Evolutionary conservation across 768 basidiomycete genomes (phyloP).

Genomic region (Collybiopsis luxurians): DNA sequence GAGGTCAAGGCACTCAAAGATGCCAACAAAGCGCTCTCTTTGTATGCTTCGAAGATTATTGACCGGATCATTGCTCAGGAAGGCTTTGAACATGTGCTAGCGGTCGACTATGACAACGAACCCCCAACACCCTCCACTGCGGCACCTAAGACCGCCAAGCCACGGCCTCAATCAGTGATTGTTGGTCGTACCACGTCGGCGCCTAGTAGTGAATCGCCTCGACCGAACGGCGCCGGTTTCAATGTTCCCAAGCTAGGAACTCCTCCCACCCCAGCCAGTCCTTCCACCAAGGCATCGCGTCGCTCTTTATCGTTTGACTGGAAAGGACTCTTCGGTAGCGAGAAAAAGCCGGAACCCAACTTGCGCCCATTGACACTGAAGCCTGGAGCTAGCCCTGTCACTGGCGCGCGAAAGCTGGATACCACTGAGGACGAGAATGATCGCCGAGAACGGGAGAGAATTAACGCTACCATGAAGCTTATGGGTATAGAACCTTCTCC

Average conservation of each 20-base stretch:
- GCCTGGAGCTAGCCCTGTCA: conserved; percentile 54
- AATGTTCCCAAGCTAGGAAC: conserved; percentile 16
- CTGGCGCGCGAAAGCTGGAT: conserved; percentile 75
- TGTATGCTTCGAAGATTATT: conserved; percentile 97
- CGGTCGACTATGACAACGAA: conserved; percentile 82
- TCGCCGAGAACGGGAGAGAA: conserved; percentile 77
- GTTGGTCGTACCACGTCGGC: conserved; percentile 41
- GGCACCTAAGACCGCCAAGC: conserved; percentile 33
- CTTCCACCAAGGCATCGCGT: conserved; percentile 47
- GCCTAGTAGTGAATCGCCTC: conserved; percentile 19
- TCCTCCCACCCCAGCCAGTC: conserved; percentile 15
- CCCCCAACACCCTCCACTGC: conserved; percentile 43
- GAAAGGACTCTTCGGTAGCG: conserved; percentile 64
- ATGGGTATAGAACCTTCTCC: conserved; percentile 84
- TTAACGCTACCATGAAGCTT: conserved; percentile 89
- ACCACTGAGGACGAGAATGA: conserved; percentile 94
- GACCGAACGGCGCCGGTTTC: conserved; percentile 20
- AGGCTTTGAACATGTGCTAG: conserved; percentile 94
- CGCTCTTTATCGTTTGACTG: conserved; percentile 85
- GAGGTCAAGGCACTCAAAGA: conserved; percentile 94
- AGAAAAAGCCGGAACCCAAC: conserved; percentile 58
- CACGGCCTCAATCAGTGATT: conserved; percentile 62
- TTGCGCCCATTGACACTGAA: conserved; percentile 74
- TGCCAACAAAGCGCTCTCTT: conserved; percentile 91
- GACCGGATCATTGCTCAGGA: conserved; percentile 96